Base-by-base conservation (phyloP, 2,329 filamentous ascomycete genomes). In the Amylocarpus encephaloides region DNA sequence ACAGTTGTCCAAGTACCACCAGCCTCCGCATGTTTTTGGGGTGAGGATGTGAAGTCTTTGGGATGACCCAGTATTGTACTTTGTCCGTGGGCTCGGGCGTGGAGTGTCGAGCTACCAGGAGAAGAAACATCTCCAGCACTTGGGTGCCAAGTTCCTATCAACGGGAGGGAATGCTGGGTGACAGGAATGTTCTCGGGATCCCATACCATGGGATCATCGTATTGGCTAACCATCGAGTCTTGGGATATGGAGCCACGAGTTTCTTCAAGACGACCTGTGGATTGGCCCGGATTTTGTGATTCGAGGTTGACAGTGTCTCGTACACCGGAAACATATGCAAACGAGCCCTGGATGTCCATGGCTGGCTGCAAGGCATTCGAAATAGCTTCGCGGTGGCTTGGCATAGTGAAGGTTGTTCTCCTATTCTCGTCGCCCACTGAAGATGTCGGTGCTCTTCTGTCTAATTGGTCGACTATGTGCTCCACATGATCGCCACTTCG, bases 1-100 rank as follows among this genome's bases (percentile, higher is more conserved):
- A 86, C 73, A 35, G 61, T 71, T 1, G 83, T 86, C 84, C 83
- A 86, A 79, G 83, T 51, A 86, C 82, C 78, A 66, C 50, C 52
- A 11, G 85, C 85, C 19, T 82, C 86, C 2, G 83, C 79, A 62
- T 86, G 77, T 75, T 81, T 85, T 38, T 36, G 18, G 11, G 35
- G 32, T 67, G 80, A 82, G 53, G 85, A 85, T 2, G 33, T 16
- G 66, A 85, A 85, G 39, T 86, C 66, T 18, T 86, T 72, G 52
- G 80, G 77, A 52, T 79, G 71, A 1, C 86, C 79, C 13, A 87
- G 72, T 13, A 67, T 68, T 12, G 71, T 62, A 54, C 86, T 82
- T 51, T 61, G 59, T 42, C 61, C 63, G 33, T 54, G 46, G 70
- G 66, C 43, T 76, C 76, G 58, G 76, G 79, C 6, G 64, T 55